These are phyloP conservation scores for Ascochyta fabae DNA, from an alignment of 2,329 filamentous ascomycete species.

Conservation along the genomic window DNA sequence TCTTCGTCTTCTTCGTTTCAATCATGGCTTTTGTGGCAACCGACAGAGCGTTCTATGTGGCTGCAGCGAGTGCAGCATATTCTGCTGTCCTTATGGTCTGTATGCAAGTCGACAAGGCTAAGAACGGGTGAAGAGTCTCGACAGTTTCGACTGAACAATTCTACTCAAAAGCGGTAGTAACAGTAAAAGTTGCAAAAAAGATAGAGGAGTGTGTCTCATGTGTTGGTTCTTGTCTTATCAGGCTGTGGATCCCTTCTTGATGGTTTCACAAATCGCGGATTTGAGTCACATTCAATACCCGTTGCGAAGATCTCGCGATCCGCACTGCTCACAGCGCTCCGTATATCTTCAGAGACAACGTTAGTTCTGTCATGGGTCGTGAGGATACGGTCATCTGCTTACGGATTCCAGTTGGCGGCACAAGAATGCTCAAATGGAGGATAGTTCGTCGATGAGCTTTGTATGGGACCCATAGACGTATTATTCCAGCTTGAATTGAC, in stretches of 20 bases:
- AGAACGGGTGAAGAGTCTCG: background rate
- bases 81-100: background rate
- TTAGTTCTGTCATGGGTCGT: background rate
- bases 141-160: background rate
- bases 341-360: background rate
- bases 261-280: background rate
- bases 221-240: too few species aligned
- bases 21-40: background rate
- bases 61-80: background rate
- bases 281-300: background rate
- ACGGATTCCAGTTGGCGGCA: background rate
- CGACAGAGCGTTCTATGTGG: background rate
- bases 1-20: background rate
- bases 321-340: background rate
- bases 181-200: too few species aligned
- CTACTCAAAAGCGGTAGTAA: too few species aligned
- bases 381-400: background rate
- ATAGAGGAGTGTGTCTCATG: too few species aligned
- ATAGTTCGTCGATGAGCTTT: background rate
- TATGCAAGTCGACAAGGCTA: background rate
- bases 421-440: background rate
- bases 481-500: background rate
- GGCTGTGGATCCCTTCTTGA: background rate
- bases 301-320: background rate
- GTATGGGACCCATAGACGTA: background rate